A percentile compares a stretch with the other conserved stretches of the same genome.
These are phyloP conservation scores for Fraxinus dipetala DNA, from an alignment of 305 asterid species.

Conservation along the genomic window DNA sequence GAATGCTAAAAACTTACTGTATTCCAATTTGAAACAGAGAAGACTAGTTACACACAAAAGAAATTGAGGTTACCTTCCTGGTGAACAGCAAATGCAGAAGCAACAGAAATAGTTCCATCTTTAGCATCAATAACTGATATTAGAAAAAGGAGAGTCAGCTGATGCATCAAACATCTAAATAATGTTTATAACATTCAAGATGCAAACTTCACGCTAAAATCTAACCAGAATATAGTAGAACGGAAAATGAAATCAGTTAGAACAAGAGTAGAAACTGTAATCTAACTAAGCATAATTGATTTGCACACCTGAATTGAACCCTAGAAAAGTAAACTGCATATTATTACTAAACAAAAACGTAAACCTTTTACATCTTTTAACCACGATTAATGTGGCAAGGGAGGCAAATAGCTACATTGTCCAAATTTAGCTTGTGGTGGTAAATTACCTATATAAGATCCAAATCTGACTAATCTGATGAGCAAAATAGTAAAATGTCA, in stretches of 20 bases:
- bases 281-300: not conserved
- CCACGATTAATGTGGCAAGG: not conserved
- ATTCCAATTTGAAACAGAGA: constrained; percentile 1
- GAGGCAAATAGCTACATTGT: not conserved
- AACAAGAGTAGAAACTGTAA: not conserved
- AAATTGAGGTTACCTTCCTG: constrained; percentile 56
- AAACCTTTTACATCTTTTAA: not conserved
- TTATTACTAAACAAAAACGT: not conserved
- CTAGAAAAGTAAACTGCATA: not conserved
- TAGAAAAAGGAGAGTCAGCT: constrained; percentile 20
- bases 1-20: constrained; percentile 4
- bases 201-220: constrained; percentile 9
- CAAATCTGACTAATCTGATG: not conserved
- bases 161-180: constrained; percentile 6
- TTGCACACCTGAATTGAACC: not conserved
- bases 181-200: constrained; percentile 3
- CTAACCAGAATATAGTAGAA: not conserved
- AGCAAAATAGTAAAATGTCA: not conserved
- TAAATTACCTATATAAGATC: not conserved
- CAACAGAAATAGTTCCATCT: constrained; percentile 78
- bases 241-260: not conserved
- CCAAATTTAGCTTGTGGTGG: not conserved
- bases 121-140: constrained; percentile 63
- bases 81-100: constrained; percentile 81
- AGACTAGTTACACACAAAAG: not conserved